Evolutionary conservation across 2,329 filamentous ascomycete species (phyloP).

Genomic region (Myriosclerotinia duriaeana): DNA sequence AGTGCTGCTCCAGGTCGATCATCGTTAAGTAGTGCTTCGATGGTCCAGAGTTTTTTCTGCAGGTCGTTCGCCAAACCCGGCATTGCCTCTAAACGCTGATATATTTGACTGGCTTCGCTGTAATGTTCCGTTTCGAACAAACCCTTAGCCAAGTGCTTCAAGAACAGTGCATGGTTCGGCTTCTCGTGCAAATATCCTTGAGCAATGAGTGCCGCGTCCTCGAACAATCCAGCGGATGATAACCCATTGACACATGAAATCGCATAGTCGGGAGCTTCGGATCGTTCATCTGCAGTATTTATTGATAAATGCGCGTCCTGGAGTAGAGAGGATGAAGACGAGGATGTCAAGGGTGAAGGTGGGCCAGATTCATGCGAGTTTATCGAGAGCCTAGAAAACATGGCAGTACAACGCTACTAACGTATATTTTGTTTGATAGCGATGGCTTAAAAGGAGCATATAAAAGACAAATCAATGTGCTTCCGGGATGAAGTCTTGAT

Average conservation of each 20-base stretch:
- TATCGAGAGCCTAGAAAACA: slow-evolving; percentile 16
- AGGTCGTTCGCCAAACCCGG: not conserved
- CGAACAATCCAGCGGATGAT: slow-evolving; percentile 9
- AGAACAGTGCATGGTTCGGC: slow-evolving; percentile 9
- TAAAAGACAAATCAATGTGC: not conserved
- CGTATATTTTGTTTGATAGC: not conserved
- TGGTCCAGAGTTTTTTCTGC: slow-evolving; percentile 13
- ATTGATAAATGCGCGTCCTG: not conserved
- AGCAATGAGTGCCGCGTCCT: slow-evolving; percentile 12
- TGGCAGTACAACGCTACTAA: not conserved
- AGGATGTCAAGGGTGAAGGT: slow-evolving; percentile 12
- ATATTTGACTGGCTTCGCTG: slow-evolving; percentile 16
- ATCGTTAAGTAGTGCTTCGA: slow-evolving; percentile 15
- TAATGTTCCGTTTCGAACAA: slow-evolving; percentile 17
- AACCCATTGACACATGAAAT: slow-evolving; percentile 9
- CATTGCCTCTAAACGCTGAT: slow-evolving; percentile 12
- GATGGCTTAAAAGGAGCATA: too few relatives aligned
- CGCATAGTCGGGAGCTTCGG: slow-evolving; percentile 7
- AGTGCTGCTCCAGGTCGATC: slow-evolving; percentile 14
- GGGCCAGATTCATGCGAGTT: slow-evolving; percentile 11
- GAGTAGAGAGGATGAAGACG: not conserved
- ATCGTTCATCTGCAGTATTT: not conserved
- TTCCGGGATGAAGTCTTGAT: not conserved
- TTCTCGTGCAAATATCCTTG: slow-evolving; percentile 17
- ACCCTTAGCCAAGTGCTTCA: slow-evolving; percentile 15